Conservation (phyloP, 768 basidiomycete species). For the Serendipita vermifera region DNA sequence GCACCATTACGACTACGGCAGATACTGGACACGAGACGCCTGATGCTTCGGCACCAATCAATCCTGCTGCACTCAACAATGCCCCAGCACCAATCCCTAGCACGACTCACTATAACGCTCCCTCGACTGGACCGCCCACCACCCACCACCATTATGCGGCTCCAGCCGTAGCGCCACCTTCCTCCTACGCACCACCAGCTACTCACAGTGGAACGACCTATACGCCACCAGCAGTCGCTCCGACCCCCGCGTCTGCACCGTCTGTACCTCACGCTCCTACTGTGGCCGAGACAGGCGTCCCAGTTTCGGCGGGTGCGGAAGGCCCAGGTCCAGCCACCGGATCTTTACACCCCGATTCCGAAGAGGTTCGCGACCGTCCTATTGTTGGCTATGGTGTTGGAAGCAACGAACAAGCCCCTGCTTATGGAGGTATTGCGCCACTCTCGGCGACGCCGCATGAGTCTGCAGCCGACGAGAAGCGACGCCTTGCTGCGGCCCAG, state of each 20-base stretch:
- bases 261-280: constrained; percentile 34
- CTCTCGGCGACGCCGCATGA: background rate
- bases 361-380: constrained; percentile 6
- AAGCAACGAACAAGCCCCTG: constrained; percentile 5
- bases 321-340: constrained; percentile 59
- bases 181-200: constrained; percentile 3
- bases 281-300: constrained; percentile 65
- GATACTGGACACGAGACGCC: constrained; percentile 1
- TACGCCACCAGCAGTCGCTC: constrained; percentile 4
- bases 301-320: constrained; percentile 41
- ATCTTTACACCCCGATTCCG: constrained; percentile 28
- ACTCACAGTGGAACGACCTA: constrained; percentile 12
- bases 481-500: constrained; percentile 4
- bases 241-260: background rate
- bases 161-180: constrained; percentile 6
- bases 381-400: background rate
- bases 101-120: constrained; percentile 19
- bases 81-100: constrained; percentile 22
- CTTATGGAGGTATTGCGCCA: background rate
- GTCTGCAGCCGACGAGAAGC: constrained; percentile 7
- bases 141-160: constrained; percentile 7
- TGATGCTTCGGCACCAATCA: constrained; percentile 14
- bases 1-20: constrained; percentile 29
- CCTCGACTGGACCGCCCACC: constrained; percentile 32
- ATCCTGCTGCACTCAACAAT: constrained; percentile 22